Conservation (phyloP, 1,139 yeast species). For the Magnusiomyces suaveolens region DNA sequence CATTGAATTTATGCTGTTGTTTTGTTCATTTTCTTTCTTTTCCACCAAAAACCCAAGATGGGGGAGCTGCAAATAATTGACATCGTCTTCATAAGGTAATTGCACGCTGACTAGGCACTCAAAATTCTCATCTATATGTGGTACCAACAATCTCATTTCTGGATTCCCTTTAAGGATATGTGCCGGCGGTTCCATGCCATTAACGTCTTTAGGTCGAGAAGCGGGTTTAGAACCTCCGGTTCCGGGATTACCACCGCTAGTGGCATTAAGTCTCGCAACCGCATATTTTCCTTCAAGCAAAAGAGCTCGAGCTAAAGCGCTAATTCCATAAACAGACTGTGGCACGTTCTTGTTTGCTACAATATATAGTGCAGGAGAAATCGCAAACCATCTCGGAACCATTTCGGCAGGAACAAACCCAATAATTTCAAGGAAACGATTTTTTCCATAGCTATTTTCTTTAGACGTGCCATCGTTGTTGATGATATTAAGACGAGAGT, state of each 20-base stretch:
- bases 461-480: constrained; percentile 29
- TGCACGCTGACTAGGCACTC: constrained; percentile 35
- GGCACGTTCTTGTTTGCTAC: constrained; percentile 41
- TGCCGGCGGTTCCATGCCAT: background rate
- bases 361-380: constrained; percentile 51
- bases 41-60: constrained; percentile 27
- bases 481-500: constrained; percentile 24
- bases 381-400: constrained; percentile 50
- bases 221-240: constrained; percentile 20
- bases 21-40: background rate
- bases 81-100: constrained; percentile 76
- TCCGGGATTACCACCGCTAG: constrained; percentile 42
- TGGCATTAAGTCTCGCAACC: constrained; percentile 33
- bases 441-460: constrained; percentile 25
- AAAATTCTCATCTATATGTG: constrained; percentile 33
- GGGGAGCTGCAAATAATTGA: constrained; percentile 53
- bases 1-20: background rate
- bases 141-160: constrained; percentile 50
- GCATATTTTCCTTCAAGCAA: constrained; percentile 36
- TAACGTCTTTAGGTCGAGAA: background rate
- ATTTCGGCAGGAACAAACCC: constrained; percentile 44
- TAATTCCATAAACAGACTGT: constrained; percentile 40
- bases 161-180: constrained; percentile 16
- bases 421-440: constrained; percentile 32
- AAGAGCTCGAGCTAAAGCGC: constrained; percentile 49